Evolutionary conservation across 2,329 filamentous ascomycete genomes (phyloP), one percentile per base, ranked within the genome.

Genomic region (Sordariomycetes sp.): DNA sequence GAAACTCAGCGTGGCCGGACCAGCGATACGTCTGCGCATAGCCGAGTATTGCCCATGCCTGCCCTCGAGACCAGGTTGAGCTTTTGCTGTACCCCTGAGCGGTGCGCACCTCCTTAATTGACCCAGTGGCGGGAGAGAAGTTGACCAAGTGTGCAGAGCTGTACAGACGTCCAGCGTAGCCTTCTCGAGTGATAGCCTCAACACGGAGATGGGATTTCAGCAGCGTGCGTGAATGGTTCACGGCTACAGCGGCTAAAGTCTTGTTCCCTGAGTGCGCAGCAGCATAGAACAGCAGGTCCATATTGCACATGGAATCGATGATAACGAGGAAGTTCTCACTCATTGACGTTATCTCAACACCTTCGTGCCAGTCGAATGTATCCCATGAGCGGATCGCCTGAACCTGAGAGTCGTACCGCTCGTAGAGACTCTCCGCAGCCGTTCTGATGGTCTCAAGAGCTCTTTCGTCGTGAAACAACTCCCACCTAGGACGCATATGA

Each of bases 321-420:
- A 64, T 64, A 12, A 64, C 55, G 2, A 62, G 40, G 16, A 62
- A 61, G 35, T 63, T 50, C 0, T 54, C 41, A 0, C 42, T 45
- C 42, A 50, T 35, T 24, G 50, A 50, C n/a, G 44, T 45, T 8
- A 57, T 56, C 2, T 42, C 41, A 6, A 57, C 49, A 1, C 46
- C 46, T 7, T 55, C 35, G 16, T 57, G 51, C n/a, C n/a, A n/a
- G 0, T 44, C 42, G 2, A 55, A 34, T 0, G 53, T 51, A 39
- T 71, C 65, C 67, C 67, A 71, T 16, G 63, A 68, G 9, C 67
- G 51, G 18, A 70, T 68, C 0, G 65, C 66, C 7, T 61, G 58
- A 0, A 67, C 63, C 0, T 45, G 49, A 0, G 54, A 36, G 33
- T 64, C 58, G 33, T 59, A 70, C 21, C 68, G 52, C 2, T 54